Percentiles rank a stretch among this genome's conserved stretches.
Conservation (phyloP, 129 eudicot species). For the Tanacetum coccineum region DNA sequence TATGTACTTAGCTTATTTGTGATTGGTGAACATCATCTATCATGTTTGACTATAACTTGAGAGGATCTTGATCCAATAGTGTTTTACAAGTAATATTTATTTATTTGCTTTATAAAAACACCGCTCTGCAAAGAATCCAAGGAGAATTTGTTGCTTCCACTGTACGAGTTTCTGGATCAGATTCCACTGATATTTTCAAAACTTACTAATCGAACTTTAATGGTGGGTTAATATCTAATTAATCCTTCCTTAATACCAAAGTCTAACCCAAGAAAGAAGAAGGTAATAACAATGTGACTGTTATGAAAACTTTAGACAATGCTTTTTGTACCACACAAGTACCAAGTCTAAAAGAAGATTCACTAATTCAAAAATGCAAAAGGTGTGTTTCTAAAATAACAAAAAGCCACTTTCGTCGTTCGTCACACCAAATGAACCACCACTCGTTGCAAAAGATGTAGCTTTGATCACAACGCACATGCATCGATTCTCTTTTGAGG, state of each 20-base stretch:
- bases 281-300: not conserved
- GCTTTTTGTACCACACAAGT: constrained; percentile 18
- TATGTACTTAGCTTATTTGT: no score
- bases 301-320: constrained; percentile 9
- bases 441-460: not conserved
- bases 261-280: constrained; percentile 7
- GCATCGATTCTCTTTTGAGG: constrained; percentile 11
- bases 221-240: constrained; percentile 3
- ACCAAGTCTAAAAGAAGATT: not conserved
- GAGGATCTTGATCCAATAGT: no score
- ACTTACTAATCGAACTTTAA: not conserved
- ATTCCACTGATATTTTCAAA: constrained; percentile 12
- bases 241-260: not conserved
- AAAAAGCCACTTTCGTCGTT: constrained; percentile 14
- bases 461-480: constrained; percentile 5
- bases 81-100: not conserved
- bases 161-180: constrained; percentile 1
- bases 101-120: not conserved
- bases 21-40: no score
- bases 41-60: no score
- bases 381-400: constrained; percentile 20
- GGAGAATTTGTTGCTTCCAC: constrained; percentile 18
- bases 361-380: constrained; percentile 12
- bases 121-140: not conserved
- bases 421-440: constrained; percentile 21